Evolutionary conservation across 306 rosid genomes (phyloP).

Genomic region (Quercus rubra): DNA sequence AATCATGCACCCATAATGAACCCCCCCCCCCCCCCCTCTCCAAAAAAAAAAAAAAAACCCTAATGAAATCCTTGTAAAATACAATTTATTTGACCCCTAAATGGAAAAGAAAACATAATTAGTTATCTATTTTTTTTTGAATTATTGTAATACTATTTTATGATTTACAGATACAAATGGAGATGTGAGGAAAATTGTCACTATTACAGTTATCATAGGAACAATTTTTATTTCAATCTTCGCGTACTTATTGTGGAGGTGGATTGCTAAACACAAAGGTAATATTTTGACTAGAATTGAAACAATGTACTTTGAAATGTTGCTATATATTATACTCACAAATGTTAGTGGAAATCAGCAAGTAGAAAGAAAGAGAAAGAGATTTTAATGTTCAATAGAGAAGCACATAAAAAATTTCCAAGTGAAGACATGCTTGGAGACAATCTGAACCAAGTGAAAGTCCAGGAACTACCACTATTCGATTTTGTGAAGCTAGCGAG

Average conservation of each 20-base stretch:
- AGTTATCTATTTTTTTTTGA: no score
- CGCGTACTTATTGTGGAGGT: conserved; percentile 7
- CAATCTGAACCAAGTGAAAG: conserved; percentile 3
- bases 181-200: not conserved
- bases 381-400: not conserved
- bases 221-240: not conserved
- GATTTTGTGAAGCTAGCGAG: conserved; percentile 1
- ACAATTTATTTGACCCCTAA: no score
- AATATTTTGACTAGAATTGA: not conserved
- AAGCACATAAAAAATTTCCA: not conserved
- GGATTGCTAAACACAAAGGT: conserved; percentile 6
- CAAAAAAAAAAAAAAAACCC: no score
- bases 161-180: not conserved
- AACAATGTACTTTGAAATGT: not conserved
- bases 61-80: no score
- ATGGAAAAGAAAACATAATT: no score
- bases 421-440: not conserved
- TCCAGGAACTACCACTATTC: conserved; percentile 20
- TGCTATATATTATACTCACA: not conserved
- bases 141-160: not conserved
- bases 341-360: not conserved
- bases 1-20: no score
- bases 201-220: conserved; percentile 1
- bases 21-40: no score
- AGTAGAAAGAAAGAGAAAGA: not conserved